phyloP scores from a whole-genome alignment of 2,329 filamentous ascomycete species.

The Fusarium nurragi region DNA sequence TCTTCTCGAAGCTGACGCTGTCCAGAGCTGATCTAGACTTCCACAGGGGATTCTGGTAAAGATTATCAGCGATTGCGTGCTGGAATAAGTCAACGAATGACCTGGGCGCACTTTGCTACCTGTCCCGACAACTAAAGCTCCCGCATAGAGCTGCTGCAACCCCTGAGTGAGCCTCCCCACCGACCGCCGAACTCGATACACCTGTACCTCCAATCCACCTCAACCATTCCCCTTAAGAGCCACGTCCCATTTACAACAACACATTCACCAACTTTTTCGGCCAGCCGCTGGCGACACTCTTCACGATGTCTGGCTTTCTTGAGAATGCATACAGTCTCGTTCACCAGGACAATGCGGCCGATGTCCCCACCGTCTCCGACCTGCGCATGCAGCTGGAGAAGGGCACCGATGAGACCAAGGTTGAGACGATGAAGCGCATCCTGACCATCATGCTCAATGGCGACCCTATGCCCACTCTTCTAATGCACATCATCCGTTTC shows the following conservation, averaged over 20 bases:
- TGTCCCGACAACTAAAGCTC: slow-evolving; percentile 39
- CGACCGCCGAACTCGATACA: slow-evolving; percentile 47
- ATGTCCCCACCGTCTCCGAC: slow-evolving; percentile 89
- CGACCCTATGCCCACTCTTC: slow-evolving; percentile 90
- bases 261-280: slow-evolving; percentile 34
- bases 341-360: slow-evolving; percentile 95
- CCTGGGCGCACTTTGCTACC: slow-evolving; percentile 41
- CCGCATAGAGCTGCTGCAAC: slow-evolving; percentile 27
- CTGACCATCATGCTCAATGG: slow-evolving; percentile 98
- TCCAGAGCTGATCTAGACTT: slow-evolving; percentile 44
- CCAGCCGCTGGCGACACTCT: slow-evolving; percentile 37
- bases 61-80: slow-evolving; percentile 44
- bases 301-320: slow-evolving; percentile 90
- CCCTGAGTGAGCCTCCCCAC: slow-evolving; percentile 49
- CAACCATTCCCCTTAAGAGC: slow-evolving; percentile 41
- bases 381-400: slow-evolving; percentile 94
- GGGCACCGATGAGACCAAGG: slow-evolving; percentile 89
- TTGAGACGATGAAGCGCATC: slow-evolving; percentile 96
- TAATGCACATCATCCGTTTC: slow-evolving; percentile 99
- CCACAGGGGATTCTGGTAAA: slow-evolving; percentile 44
- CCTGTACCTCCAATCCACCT: slow-evolving; percentile 42
- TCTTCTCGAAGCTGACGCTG: slow-evolving; percentile 49
- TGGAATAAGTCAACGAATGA: slow-evolving; percentile 45
- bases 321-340: slow-evolving; percentile 97
- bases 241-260: slow-evolving; percentile 45